phyloP scores from a whole-genome alignment of 2,329 filamentous ascomycete species.

The Verticillium dahliae region DNA sequence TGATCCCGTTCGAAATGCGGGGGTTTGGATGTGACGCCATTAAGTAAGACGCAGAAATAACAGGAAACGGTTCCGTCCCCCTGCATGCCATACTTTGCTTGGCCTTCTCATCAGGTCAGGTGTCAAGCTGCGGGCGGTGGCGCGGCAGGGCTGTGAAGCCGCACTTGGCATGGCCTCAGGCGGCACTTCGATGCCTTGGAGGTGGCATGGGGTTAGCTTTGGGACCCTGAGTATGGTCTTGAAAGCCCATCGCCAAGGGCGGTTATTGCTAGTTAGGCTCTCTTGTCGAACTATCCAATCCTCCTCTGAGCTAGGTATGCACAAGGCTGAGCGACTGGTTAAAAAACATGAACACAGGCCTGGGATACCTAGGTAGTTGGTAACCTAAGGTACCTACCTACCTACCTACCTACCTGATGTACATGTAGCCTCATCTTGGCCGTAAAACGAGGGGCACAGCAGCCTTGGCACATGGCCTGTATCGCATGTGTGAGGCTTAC shows the following conservation, averaged over 20 bases:
- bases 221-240: neutral
- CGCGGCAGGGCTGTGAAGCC: neutral
- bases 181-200: neutral
- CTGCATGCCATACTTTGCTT: neutral
- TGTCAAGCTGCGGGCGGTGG: neutral
- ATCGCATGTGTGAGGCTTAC: no score
- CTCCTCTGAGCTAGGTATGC: no score
- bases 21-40: neutral
- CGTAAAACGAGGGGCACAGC: neutral
- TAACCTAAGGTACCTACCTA: neutral
- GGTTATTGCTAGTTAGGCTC: no score
- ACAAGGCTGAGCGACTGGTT: no score
- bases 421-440: neutral
- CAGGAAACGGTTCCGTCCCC: neutral
- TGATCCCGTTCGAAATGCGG: neutral
- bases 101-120: neutral
- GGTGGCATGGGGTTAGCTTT: neutral
- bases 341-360: no score
- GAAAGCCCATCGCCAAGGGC: neutral
- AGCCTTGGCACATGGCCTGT: neutral
- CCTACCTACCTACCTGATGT: no score
- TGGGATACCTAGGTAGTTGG: neutral
- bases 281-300: no score
- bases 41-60: neutral
- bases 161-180: neutral